phyloP scores from a whole-genome alignment of 352 stramenopile genomes.

The Phytopythium delawarense region DNA sequence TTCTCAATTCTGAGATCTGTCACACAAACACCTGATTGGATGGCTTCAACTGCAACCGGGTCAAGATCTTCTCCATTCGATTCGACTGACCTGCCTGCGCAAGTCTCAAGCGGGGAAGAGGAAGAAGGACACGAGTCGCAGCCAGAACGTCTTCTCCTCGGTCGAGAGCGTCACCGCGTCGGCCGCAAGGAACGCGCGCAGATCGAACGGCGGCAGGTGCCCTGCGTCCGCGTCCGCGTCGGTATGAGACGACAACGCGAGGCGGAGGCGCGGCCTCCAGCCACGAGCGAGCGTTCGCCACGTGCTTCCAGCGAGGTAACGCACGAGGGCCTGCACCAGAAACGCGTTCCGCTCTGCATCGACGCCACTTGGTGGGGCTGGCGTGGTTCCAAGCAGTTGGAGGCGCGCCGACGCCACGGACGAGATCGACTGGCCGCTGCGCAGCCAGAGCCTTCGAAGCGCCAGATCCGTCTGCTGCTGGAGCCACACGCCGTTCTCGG shows the following conservation, averaged over 20 bases:
- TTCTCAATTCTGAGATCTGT: no score
- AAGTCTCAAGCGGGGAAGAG: constrained; percentile 20
- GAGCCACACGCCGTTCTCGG: constrained; percentile 27
- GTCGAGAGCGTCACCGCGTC: constrained; percentile 17
- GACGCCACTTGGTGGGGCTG: background rate
- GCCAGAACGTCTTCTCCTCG: constrained; percentile 45
- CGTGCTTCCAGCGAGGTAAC: constrained; percentile 30
- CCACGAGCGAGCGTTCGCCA: constrained; percentile 13
- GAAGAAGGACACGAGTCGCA: constrained; percentile 60
- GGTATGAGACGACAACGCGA: constrained; percentile 11
- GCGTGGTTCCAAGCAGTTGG: constrained; percentile 16
- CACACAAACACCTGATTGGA: background rate
- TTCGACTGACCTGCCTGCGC: no score
- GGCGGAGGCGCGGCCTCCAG: constrained; percentile 33
- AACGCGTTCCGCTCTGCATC: constrained; percentile 13
- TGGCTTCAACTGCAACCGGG: background rate
- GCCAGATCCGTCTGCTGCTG: constrained; percentile 40
- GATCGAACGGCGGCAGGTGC: constrained; percentile 14
- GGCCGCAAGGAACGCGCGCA: constrained; percentile 27
- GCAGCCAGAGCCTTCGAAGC: constrained; percentile 32
- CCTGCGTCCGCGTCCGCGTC: constrained; percentile 3
- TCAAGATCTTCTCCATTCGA: background rate
- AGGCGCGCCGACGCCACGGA: constrained; percentile 31
- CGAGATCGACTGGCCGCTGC: constrained; percentile 24
- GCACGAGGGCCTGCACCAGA: constrained; percentile 19